phyloP scores from a whole-genome alignment of 768 basidiomycete genomes.

The Cytidiella melzeri region DNA sequence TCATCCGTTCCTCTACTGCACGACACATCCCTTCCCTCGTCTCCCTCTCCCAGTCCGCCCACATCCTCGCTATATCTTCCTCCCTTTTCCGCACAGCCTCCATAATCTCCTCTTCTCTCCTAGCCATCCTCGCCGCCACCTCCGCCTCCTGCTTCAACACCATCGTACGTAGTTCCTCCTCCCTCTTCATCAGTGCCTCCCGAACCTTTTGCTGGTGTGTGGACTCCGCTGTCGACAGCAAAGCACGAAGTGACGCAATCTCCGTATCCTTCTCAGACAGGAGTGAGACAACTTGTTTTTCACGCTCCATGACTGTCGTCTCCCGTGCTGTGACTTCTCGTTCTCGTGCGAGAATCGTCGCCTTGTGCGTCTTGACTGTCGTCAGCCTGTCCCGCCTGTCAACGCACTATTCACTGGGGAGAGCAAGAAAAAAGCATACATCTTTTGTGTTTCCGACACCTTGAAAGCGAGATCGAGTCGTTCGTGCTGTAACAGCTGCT shows the following conservation, averaged over 20 bases:
- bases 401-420: background rate
- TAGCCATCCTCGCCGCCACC: constrained; percentile 55
- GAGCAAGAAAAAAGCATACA: constrained; percentile 39
- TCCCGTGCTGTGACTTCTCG: constrained; percentile 60
- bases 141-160: constrained; percentile 67
- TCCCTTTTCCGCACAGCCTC: constrained; percentile 60
- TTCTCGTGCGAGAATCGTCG: constrained; percentile 50
- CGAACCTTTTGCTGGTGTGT: constrained; percentile 37
- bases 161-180: constrained; percentile 61
- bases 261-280: constrained; percentile 57
- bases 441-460: constrained; percentile 71
- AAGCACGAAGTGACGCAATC: constrained; percentile 38
- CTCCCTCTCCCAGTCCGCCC: constrained; percentile 48
- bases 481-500: constrained; percentile 77
- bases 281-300: constrained; percentile 41
- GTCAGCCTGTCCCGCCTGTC: constrained; percentile 41
- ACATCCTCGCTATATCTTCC: constrained; percentile 55
- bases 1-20: constrained; percentile 33
- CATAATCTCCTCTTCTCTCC: constrained; percentile 68
- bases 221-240: constrained; percentile 34
- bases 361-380: constrained; percentile 59
- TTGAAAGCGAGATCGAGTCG: constrained; percentile 65
- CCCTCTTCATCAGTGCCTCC: constrained; percentile 54
- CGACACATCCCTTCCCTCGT: constrained; percentile 29
- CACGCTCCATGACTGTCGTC: constrained; percentile 45